These are phyloP conservation scores for Nematocida parisii DNA, from an alignment of 371 early-diverging fungal species.

Conservation along the genomic window DNA sequence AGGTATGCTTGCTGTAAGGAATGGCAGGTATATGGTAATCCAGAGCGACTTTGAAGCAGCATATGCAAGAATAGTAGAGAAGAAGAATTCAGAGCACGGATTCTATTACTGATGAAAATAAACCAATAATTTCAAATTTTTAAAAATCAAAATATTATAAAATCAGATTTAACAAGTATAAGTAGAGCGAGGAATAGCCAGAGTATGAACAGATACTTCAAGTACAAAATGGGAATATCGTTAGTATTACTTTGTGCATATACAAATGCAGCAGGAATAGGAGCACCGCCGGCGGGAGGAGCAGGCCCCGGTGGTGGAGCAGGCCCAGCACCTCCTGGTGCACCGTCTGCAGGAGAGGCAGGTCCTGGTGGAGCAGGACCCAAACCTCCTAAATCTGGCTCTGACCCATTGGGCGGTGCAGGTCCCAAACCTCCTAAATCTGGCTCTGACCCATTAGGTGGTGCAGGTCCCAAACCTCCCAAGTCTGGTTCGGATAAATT, in stretches of 20 bases:
- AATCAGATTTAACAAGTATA: neutral
- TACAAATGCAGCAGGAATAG: neutral
- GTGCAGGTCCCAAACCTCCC: too few relatives aligned
- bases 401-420: too few relatives aligned
- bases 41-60: conserved; percentile 95
- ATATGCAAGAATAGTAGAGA: conserved; percentile 68
- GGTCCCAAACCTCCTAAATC: too few relatives aligned
- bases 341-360: too few relatives aligned
- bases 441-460: too few relatives aligned
- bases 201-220: neutral
- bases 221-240: neutral
- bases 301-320: too few relatives aligned
- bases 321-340: too few relatives aligned
- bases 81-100: conserved; percentile 61
- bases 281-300: too few relatives aligned
- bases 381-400: too few relatives aligned
- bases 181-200: neutral
- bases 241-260: neutral
- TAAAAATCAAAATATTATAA: neutral
- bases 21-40: conserved; percentile 91
- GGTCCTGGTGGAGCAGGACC: too few relatives aligned
- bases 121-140: neutral
- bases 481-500: too few relatives aligned
- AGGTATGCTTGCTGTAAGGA: conserved; percentile 95
- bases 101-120: conserved; percentile 63